phyloP scores from a whole-genome alignment of 371 early-diverging fungal genomes.

The Syncephalastrum racemosum region DNA sequence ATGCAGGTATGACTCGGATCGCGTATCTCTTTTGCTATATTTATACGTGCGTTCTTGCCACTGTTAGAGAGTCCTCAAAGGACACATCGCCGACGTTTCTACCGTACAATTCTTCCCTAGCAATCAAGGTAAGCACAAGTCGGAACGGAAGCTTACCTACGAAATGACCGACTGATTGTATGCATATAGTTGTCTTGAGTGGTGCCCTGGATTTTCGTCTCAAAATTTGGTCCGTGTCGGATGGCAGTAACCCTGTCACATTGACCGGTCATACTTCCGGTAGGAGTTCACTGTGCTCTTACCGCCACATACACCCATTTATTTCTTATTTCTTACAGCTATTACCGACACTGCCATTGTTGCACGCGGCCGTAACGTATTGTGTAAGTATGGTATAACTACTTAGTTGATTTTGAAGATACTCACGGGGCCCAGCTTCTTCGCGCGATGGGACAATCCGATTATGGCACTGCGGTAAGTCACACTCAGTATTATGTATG shows the following conservation, averaged over 20 bases:
- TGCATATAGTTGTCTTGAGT: slow-evolving; percentile 55
- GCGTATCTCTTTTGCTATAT: background rate
- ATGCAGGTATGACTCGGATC: slow-evolving; percentile 26
- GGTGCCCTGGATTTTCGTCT: slow-evolving; percentile 70
- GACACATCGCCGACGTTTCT: slow-evolving; percentile 68
- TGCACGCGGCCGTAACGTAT: slow-evolving; percentile 53
- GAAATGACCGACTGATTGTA: background rate
- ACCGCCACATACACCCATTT: background rate
- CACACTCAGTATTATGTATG: too few relatives aligned
- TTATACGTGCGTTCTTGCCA: background rate
- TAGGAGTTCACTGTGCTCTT: slow-evolving; percentile 11
- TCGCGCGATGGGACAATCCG: slow-evolving; percentile 57
- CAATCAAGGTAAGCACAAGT: slow-evolving; percentile 58
- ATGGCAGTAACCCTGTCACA: slow-evolving; percentile 76
- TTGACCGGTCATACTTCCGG: slow-evolving; percentile 67
- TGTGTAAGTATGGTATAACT: slow-evolving; percentile 39
- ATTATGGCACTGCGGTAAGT: slow-evolving; percentile 59
- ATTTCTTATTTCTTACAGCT: slow-evolving; percentile 22
- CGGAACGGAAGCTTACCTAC: background rate
- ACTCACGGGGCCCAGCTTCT: slow-evolving; percentile 33
- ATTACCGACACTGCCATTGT: slow-evolving; percentile 60
- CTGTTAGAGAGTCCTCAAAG: slow-evolving; percentile 52
- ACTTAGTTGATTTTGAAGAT: background rate
- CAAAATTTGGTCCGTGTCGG: slow-evolving; percentile 72
- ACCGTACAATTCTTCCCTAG: slow-evolving; percentile 74